phyloP scores from a whole-genome alignment of 208 protist genomes.

The Perkinsela sp. region DNA sequence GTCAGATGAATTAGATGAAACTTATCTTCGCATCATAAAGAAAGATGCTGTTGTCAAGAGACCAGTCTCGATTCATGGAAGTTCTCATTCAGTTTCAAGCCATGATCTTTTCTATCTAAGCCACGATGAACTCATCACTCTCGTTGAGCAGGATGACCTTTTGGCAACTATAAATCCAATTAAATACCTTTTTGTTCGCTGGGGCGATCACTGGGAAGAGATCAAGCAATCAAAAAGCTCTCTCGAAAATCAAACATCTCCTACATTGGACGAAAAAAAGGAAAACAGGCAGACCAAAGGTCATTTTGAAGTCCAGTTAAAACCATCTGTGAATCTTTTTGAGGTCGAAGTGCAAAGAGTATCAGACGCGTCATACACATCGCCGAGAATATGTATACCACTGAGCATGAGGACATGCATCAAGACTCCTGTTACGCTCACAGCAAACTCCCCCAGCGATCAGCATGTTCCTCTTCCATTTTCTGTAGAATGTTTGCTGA shows the following conservation, averaged over 20 bases:
- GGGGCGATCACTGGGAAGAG: not conserved
- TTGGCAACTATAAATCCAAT: not conserved
- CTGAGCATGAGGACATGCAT: not conserved
- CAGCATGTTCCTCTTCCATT: not conserved
- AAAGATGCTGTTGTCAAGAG: not conserved
- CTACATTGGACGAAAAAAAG: not conserved
- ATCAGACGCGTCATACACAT: not conserved
- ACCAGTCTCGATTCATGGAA: not conserved
- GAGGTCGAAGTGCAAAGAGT: not conserved
- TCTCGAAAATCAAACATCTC: not conserved
- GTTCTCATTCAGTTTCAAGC: not conserved
- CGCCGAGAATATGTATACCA: not conserved
- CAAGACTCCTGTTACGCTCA: not conserved
- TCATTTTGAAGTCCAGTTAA: not conserved
- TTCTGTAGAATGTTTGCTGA: not conserved
- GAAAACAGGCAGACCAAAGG: not conserved
- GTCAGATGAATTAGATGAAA: not conserved
- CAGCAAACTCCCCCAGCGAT: not conserved
- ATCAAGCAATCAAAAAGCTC: not conserved
- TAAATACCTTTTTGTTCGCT: not conserved
- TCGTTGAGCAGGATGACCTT: not conserved
- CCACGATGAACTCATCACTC: not conserved
- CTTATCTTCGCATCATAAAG: not conserved
- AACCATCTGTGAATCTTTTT: not conserved
- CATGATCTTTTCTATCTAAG: not conserved